A percentile compares a stretch with the other conserved stretches of the same genome.
These are phyloP conservation scores for Ogataea polymorpha DNA, from an alignment of 805 yeast species.

Conservation along the genomic window DNA sequence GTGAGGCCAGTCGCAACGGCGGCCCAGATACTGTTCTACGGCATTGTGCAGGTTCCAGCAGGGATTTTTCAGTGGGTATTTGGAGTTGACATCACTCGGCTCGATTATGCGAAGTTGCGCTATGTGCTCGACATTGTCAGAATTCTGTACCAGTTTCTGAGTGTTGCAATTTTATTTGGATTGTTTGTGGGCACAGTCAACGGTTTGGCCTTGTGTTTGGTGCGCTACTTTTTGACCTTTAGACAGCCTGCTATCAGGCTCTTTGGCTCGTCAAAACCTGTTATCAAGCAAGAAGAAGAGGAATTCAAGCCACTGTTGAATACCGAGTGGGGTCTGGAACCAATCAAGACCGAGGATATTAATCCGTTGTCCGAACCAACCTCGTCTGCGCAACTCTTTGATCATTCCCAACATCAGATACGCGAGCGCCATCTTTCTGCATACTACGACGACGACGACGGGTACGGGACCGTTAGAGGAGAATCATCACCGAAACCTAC, in stretches of 20 bases:
- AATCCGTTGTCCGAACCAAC: not conserved
- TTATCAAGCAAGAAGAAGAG: not conserved
- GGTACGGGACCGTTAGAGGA: slow-evolving; percentile 17
- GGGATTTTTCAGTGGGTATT: slow-evolving; percentile 5
- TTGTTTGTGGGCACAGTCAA: slow-evolving; percentile 20
- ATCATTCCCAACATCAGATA: slow-evolving; percentile 4
- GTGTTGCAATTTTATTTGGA: slow-evolving; percentile 24
- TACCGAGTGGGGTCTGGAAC: not conserved
- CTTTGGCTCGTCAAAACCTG: not conserved
- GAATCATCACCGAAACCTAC: slow-evolving; percentile 10
- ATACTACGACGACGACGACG: slow-evolving; percentile 25
- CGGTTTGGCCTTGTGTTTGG: slow-evolving; percentile 14
- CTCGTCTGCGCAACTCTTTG: slow-evolving; percentile 8
- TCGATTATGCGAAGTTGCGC: slow-evolving; percentile 1
- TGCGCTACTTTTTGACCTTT: slow-evolving; percentile 16
- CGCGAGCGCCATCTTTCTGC: slow-evolving; percentile 15
- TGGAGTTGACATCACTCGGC: slow-evolving; percentile 11
- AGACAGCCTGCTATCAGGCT: slow-evolving; percentile 1
- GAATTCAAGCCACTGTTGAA: not conserved
- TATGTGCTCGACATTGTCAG: slow-evolving; percentile 15
- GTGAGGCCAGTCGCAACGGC: slow-evolving; percentile 3
- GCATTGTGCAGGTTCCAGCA: slow-evolving; percentile 2
- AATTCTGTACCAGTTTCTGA: slow-evolving; percentile 24
- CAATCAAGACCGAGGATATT: not conserved
- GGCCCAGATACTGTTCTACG: slow-evolving; percentile 2